Conservation (phyloP, 805 yeast genomes). For the Lipomyces orientalis region DNA sequence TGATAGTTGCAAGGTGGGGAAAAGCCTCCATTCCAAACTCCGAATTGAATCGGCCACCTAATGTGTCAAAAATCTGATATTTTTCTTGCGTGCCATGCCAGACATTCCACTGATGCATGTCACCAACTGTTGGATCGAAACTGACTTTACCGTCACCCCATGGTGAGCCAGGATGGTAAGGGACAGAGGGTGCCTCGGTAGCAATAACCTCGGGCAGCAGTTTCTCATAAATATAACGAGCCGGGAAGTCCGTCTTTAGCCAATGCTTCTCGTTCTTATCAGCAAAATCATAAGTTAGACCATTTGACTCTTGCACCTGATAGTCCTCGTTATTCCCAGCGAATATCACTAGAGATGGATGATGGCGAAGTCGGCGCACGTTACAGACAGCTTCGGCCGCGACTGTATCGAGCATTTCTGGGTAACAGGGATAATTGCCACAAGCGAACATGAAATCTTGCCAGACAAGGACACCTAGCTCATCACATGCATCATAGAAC, state of each 20-base stretch:
- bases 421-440: conserved; percentile 57
- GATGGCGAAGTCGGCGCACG: conserved; percentile 51
- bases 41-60: conserved; percentile 57
- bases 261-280: conserved; percentile 26
- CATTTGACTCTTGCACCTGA: conserved; percentile 50
- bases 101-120: conserved; percentile 62
- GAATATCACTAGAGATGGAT: conserved; percentile 50
- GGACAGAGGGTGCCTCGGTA: conserved; percentile 41
- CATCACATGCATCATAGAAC: conserved; percentile 54
- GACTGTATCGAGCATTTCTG: conserved; percentile 48
- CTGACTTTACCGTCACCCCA: conserved; percentile 50
- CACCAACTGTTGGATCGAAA: conserved; percentile 53
- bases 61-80: conserved; percentile 56
- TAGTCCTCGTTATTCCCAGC: conserved; percentile 59
- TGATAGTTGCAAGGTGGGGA: conserved; percentile 50
- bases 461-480: conserved; percentile 56
- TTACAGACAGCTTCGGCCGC: conserved; percentile 50
- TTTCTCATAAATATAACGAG: conserved; percentile 51
- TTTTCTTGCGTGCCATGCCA: conserved; percentile 60
- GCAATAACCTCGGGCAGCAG: conserved; percentile 48
- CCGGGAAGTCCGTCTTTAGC: conserved; percentile 45
- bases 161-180: conserved; percentile 58
- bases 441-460: conserved; percentile 66
- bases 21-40: conserved; percentile 62
- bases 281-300: conserved; percentile 31